Evolutionary conservation across 2,329 filamentous ascomycete genomes (phyloP).

Genomic region (Fusarium incarnatum): DNA sequence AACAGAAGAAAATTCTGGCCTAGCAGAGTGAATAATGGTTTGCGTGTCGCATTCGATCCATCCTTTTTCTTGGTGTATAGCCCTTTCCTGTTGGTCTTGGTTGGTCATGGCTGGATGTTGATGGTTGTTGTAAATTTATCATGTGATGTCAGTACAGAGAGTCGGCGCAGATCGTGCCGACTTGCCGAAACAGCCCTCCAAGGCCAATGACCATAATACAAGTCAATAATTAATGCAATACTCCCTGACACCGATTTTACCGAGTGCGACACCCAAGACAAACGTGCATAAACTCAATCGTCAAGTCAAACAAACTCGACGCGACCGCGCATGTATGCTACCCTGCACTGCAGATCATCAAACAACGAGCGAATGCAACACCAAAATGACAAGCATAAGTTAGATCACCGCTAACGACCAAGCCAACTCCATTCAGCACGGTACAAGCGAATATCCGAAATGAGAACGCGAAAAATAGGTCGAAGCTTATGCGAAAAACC

Average conservation of each 20-base stretch:
- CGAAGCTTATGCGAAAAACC: background rate
- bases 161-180: background rate
- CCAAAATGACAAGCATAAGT: background rate
- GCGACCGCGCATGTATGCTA: background rate
- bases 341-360: background rate
- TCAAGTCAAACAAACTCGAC: too few species aligned
- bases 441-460: background rate
- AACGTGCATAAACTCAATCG: background rate
- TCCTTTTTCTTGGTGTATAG: too few species aligned
- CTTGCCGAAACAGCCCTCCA: background rate
- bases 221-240: background rate
- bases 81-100: too few species aligned
- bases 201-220: accelerated
- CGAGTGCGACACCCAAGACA: background rate
- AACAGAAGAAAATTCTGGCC: too few species aligned
- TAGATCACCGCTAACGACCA: background rate
- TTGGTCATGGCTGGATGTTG: too few species aligned
- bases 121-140: too few species aligned
- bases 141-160: too few species aligned
- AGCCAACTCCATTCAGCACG: background rate
- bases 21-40: too few species aligned
- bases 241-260: background rate
- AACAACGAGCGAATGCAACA: background rate
- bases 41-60: too few species aligned
- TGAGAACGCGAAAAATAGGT: background rate